Base-by-base conservation (phyloP, 306 rosid species). In the Dryas alaskensis region DNA sequence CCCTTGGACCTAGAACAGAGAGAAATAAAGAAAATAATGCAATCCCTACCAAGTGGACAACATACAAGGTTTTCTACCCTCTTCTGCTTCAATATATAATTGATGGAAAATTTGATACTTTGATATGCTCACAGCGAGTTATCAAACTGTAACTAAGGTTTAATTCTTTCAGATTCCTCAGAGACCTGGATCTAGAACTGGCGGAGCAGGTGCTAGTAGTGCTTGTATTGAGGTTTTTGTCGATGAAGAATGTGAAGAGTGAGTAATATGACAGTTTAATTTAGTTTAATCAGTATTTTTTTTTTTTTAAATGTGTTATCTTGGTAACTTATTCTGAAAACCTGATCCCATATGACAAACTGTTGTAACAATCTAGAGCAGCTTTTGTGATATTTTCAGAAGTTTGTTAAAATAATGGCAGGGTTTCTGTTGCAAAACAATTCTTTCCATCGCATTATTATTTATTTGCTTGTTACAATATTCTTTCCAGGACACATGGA, bases 21-120 rank as follows among this genome's bases (percentile, higher is more conserved):
- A 84, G 98, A 87, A 91, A 88, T 43, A 93, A 93, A 81, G 98
- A 93, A 79, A 93, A 93, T 70, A 84, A 79, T 76, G 90, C 87
- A 5, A 78, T 85, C 80, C 94, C 97, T 80, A 78, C 76, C 61
- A 93, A 88, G 71, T 93, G 98, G 97, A 89, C 87, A 54, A 60
- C 97, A 46, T 88, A 61, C 78, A 88, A 88, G 96, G 98, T 89
- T 68, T 73, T 58, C 53, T 22, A 6, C 25, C 27, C 59, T 51
- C 16, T 47, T 31, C 54, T 39, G 39, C 59, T 44, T 13, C 49
- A 8, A 48, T 60, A 37, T 39, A 47, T 13, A 25, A 12, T 49
- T 27, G 40, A 10, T 47, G 17, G 19, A 11, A 5, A 31, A 16
- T 37, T 27, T 69, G n/a, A 25, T 57, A 54, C 11, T 66, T 42